Evolutionary conservation across 148 eudicot genomes (phyloP).

Genomic region (Persicaria maculosa): DNA sequence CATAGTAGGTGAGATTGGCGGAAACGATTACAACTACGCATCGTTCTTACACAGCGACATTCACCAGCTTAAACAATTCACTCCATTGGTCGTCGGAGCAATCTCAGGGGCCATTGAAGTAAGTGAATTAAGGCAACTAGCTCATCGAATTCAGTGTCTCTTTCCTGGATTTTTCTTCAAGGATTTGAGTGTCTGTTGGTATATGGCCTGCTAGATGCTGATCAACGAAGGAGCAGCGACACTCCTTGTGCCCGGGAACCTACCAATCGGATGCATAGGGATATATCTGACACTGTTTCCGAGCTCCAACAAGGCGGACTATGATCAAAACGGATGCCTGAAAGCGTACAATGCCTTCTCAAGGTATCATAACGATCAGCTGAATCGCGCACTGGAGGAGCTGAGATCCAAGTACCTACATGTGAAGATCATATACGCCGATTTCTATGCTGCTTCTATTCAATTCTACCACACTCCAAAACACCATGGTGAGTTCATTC

Average conservation of each 20-base stretch:
- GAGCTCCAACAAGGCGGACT: constrained; percentile 33
- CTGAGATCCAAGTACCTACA: constrained; percentile 45
- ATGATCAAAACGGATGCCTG: constrained; percentile 56
- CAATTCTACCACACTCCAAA: constrained; percentile 34
- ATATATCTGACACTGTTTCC: constrained; percentile 47
- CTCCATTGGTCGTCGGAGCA: constrained; percentile 41
- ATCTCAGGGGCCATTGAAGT: constrained; percentile 45
- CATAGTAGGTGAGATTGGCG: constrained; percentile 72
- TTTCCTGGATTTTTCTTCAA: background rate
- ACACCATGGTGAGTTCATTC: constrained; percentile 43
- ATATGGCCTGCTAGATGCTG: constrained; percentile 27
- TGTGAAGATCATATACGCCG: constrained; percentile 57
- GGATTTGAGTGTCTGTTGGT: background rate
- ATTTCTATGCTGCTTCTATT: constrained; percentile 52
- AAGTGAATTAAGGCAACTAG: constrained; percentile 13
- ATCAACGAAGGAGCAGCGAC: constrained; percentile 60
- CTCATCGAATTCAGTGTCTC: background rate
- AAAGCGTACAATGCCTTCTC: constrained; percentile 55
- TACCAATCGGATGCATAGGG: constrained; percentile 56
- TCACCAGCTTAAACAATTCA: constrained; percentile 26
- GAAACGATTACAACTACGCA: constrained; percentile 64
- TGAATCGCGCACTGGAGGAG: constrained; percentile 41
- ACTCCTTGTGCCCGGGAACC: constrained; percentile 56
- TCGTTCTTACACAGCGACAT: constrained; percentile 38
- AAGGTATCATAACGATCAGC: constrained; percentile 49